Conservation (phyloP, 1,284 basidiomycete genomes). For the Hemileia vastatrix region DNA sequence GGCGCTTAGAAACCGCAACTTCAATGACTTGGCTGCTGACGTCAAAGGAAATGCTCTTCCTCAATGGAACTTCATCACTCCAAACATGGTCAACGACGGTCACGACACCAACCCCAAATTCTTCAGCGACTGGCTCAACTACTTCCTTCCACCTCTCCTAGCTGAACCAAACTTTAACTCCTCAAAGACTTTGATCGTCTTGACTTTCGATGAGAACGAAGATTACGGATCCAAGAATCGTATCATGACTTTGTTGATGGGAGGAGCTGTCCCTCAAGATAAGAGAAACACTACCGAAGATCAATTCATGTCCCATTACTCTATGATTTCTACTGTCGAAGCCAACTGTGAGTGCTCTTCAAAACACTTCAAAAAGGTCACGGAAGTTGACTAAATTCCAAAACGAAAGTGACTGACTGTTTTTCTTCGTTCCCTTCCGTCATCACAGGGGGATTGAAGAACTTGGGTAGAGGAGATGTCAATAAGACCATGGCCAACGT, state of each 20-base stretch:
- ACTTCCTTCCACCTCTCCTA: constrained; percentile 54
- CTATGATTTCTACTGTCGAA: constrained; percentile 54
- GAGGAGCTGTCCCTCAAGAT: constrained; percentile 50
- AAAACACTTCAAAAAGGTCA: constrained; percentile 54
- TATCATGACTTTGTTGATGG: constrained; percentile 52
- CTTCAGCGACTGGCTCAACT: constrained; percentile 50
- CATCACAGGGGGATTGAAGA: constrained; percentile 29
- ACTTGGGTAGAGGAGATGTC: constrained; percentile 28
- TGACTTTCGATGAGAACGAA: constrained; percentile 56
- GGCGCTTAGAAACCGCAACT: constrained; percentile 54
- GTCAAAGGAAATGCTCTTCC: constrained; percentile 51
- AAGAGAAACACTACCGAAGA: constrained; percentile 50
- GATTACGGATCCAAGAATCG: constrained; percentile 48
- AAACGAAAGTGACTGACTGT: neutral
- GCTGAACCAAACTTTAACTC: constrained; percentile 50
- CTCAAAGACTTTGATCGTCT: constrained; percentile 51
- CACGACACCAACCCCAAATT: constrained; percentile 56
- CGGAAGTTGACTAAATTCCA: constrained; percentile 41
- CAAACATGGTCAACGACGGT: constrained; percentile 55
- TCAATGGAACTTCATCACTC: constrained; percentile 58
- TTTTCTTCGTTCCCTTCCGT: neutral
- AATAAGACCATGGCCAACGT: constrained; percentile 50
- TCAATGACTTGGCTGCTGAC: constrained; percentile 52
- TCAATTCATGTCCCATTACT: constrained; percentile 60
- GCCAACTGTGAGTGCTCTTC: constrained; percentile 57